Evolutionary conservation across 441 rosid species (phyloP).

Genomic region (Rhodomyrtus psidioides): DNA sequence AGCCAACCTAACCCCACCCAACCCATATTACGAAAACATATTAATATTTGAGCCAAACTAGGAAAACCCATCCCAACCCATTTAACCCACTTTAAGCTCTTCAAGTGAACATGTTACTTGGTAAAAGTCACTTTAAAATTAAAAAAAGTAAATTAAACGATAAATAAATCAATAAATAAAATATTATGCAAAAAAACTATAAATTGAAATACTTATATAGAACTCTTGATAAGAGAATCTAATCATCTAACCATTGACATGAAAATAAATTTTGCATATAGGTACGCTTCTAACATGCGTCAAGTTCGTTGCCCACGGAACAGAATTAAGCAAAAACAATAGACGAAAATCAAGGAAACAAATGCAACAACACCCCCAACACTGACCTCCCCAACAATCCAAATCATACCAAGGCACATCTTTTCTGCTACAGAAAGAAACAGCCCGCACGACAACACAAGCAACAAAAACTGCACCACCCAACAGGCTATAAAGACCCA

Average conservation of each 20-base stretch:
- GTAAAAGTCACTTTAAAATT: neutral
- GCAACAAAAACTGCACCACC: constrained; percentile 91
- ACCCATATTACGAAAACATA: no score
- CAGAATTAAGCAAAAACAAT: neutral
- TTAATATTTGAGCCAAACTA: no score
- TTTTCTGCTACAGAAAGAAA: constrained; percentile 65
- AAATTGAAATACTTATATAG: neutral
- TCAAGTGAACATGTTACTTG: neutral
- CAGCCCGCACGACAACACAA: constrained; percentile 64
- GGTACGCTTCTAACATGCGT: neutral
- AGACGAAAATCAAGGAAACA: constrained; percentile 9
- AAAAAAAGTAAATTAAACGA: no score
- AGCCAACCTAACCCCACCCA: no score
- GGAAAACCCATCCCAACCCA: no score
- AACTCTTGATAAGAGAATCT: neutral
- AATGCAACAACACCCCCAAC: constrained; percentile 54
- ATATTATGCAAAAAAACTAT: no score
- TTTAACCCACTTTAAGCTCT: neutral
- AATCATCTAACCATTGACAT: neutral
- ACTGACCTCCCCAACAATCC: constrained; percentile 56
- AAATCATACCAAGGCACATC: constrained; percentile 38
- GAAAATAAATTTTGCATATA: neutral
- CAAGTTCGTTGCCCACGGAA: neutral
- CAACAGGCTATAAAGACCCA: constrained; percentile 78
- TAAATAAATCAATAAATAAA: no score